These are phyloP conservation scores for Papiliotrema nemorosa DNA, from an alignment of 1,284 basidiomycete genomes.

Conservation along the genomic window DNA sequence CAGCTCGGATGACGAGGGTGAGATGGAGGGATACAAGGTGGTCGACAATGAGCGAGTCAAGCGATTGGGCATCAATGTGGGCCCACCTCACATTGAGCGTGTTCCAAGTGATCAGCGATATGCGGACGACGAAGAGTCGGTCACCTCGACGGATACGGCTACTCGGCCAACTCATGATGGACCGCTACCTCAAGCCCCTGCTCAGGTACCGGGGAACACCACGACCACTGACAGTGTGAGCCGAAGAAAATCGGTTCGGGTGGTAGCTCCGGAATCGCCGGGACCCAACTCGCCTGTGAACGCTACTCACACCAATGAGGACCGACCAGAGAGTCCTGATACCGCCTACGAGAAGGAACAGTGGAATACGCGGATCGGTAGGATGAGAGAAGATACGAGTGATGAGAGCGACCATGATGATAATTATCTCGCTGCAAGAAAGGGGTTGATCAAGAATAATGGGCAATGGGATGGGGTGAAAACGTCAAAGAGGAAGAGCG, in stretches of 20 bases:
- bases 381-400: conserved; percentile 39
- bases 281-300: conserved; percentile 32
- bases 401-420: conserved; percentile 38
- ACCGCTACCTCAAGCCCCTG: neutral
- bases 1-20: conserved; percentile 28
- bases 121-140: conserved; percentile 11
- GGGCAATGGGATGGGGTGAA: conserved; percentile 28
- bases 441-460: conserved; percentile 30
- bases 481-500: conserved; percentile 17
- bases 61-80: conserved; percentile 21
- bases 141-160: conserved; percentile 19
- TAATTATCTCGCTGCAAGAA: conserved; percentile 36
- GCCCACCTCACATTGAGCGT: conserved; percentile 14
- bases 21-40: conserved; percentile 29
- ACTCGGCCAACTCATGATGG: conserved; percentile 1
- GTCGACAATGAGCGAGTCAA: conserved; percentile 39
- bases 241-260: conserved; percentile 44
- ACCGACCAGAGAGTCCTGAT: conserved; percentile 10
- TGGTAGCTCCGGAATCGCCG: conserved; percentile 41
- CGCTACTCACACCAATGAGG: neutral
- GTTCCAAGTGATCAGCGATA: conserved; percentile 7
- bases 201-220: neutral
- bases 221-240: conserved; percentile 6
- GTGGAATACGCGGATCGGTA: conserved; percentile 44
- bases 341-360: conserved; percentile 6